Percentiles rank a stretch among this genome's conserved stretches.
Evolutionary conservation across 2,329 filamentous ascomycete species (phyloP).

Genomic region (Sporothrix pallida): DNA sequence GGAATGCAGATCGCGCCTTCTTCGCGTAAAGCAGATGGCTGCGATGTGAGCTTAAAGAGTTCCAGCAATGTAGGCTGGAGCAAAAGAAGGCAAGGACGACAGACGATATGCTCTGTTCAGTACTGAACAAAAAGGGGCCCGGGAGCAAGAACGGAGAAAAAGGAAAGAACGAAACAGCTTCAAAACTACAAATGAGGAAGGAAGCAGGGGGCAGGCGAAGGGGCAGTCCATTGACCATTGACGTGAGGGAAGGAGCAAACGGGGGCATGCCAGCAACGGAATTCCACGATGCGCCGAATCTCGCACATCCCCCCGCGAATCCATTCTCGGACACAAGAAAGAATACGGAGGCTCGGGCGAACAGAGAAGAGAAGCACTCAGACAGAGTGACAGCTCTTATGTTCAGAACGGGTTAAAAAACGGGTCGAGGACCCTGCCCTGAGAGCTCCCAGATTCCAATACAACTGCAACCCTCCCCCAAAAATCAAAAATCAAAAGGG

Average conservation of each 20-base stretch:
- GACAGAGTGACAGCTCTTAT: background rate
- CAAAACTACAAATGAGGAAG: background rate
- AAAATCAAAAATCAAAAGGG: background rate
- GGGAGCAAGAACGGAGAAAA: background rate
- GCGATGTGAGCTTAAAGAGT: background rate
- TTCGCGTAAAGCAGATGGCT: slow-evolving; percentile 11
- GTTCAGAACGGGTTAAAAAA: background rate
- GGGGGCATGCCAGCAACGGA: slow-evolving; percentile 7
- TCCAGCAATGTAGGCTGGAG: background rate
- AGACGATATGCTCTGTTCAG: background rate
- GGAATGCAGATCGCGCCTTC: slow-evolving; percentile 30
- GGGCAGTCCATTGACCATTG: background rate
- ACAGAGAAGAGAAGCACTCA: background rate
- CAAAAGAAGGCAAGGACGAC: background rate
- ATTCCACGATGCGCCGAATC: slow-evolving; percentile 24
- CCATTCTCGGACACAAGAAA: slow-evolving; percentile 20
- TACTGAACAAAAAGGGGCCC: background rate
- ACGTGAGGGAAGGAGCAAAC: background rate
- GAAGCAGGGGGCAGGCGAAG: background rate
- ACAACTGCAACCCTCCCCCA: slow-evolving; percentile 1
- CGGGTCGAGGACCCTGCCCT: slow-evolving; percentile 13
- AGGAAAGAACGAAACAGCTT: slow-evolving; percentile 6
- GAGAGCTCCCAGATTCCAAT: background rate
- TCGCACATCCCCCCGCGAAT: slow-evolving; percentile 19
- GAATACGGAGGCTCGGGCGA: background rate